Conservation (phyloP, 768 basidiomycete genomes). For the Hirschioporus abietinus region DNA sequence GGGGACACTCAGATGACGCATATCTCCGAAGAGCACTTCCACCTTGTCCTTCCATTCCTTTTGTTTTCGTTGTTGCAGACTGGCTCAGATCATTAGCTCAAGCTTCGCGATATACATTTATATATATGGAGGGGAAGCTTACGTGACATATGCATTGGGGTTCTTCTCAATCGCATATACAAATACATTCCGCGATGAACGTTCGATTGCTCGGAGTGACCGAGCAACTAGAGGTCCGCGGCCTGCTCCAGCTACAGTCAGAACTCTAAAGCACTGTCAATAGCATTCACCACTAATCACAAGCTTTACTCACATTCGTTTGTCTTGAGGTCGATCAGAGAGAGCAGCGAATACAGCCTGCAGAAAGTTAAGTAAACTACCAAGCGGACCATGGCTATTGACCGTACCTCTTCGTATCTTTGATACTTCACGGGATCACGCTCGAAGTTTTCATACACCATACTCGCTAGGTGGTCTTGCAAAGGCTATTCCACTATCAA, state of each 20-base stretch:
- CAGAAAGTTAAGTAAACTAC: neutral
- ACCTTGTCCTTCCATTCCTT: constrained; percentile 82
- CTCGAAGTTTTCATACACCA: constrained; percentile 97
- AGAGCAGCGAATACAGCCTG: constrained; percentile 82
- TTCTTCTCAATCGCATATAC: constrained; percentile 97
- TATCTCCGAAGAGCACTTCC: constrained; percentile 87
- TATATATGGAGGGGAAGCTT: constrained; percentile 28
- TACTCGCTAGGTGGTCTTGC: constrained; percentile 95
- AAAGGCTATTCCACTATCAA: constrained; percentile 56
- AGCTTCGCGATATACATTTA: constrained; percentile 11
- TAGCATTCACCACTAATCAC: constrained; percentile 8
- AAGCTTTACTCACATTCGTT: constrained; percentile 51
- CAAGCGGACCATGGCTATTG: neutral
- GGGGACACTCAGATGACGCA: constrained; percentile 79
- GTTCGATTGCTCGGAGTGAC: constrained; percentile 68
- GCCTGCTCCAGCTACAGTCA: constrained; percentile 93
- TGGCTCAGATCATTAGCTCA: constrained; percentile 27
- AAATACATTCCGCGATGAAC: constrained; percentile 54
- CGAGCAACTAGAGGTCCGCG: constrained; percentile 89
- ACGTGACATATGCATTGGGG: constrained; percentile 94
- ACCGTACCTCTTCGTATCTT: constrained; percentile 88
- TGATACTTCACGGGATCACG: constrained; percentile 95
- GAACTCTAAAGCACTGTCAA: constrained; percentile 43
- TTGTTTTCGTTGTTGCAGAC: constrained; percentile 77
- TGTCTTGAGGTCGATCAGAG: constrained; percentile 55